Conservation (phyloP, 345 rosid species). For the Salix purpurea region DNA sequence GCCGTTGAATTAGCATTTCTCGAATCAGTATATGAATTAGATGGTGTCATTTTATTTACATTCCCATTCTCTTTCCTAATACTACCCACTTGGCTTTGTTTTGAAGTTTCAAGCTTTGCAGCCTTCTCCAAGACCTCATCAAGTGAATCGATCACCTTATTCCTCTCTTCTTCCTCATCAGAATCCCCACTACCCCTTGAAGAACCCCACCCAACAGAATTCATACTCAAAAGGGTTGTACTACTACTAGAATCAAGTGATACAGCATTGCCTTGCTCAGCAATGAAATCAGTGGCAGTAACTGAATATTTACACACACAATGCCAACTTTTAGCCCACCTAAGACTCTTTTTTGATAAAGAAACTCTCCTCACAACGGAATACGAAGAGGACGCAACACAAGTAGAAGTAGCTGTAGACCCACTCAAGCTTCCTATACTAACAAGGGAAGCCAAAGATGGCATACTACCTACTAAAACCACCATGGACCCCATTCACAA, state of each 20-base stretch:
- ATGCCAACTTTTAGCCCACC: slow-evolving; percentile 54
- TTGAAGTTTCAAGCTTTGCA: too few relatives aligned
- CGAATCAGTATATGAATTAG: too few relatives aligned
- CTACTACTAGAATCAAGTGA: slow-evolving; percentile 41
- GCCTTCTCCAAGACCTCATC: too few relatives aligned
- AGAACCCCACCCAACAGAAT: too few relatives aligned
- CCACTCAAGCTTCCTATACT: slow-evolving; percentile 42
- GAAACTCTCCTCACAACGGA: slow-evolving; percentile 63
- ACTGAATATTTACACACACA: slow-evolving; percentile 69
- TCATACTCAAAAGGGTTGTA: too few relatives aligned
- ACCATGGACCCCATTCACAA: slow-evolving; percentile 48
- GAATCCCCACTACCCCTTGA: too few relatives aligned
- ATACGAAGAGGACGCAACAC: slow-evolving; percentile 31
- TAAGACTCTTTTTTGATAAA: slow-evolving; percentile 39
- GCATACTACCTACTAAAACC: slow-evolving; percentile 74
- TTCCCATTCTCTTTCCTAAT: too few relatives aligned
- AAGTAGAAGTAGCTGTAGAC: slow-evolving; percentile 21
- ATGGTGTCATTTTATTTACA: too few relatives aligned
- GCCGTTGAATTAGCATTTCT: too few relatives aligned
- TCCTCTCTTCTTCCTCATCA: too few relatives aligned
- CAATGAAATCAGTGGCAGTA: slow-evolving; percentile 60
- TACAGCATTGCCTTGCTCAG: slow-evolving; percentile 58
- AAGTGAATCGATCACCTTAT: too few relatives aligned
- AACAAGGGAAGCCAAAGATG: slow-evolving; percentile 63
- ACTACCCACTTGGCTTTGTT: too few relatives aligned